Evolutionary conservation across 768 basidiomycete species (phyloP).

Genomic region (Leccinum barrowsii): DNA sequence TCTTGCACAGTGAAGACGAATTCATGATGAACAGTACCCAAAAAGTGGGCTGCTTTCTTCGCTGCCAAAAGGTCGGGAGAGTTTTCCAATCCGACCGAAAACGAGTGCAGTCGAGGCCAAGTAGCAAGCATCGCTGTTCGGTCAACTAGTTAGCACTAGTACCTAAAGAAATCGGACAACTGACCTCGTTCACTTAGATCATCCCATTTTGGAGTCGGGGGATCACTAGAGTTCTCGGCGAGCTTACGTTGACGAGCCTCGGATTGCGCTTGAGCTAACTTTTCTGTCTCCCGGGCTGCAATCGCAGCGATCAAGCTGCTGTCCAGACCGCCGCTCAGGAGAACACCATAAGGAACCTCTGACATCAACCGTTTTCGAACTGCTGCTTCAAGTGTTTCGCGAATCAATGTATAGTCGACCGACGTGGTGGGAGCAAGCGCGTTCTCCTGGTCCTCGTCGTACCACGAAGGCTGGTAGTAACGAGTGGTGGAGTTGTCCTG

Average conservation of each 20-base stretch:
- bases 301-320: conserved; percentile 95
- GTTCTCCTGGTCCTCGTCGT: conserved; percentile 68
- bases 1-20: conserved; percentile 98
- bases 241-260: conserved; percentile 62
- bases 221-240: conserved; percentile 51
- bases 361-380: conserved; percentile 98
- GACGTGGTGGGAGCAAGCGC: conserved; percentile 52
- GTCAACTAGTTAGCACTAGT: conserved; percentile 3
- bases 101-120: conserved; percentile 97
- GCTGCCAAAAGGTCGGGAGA: conserved; percentile 97
- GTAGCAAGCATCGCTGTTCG: conserved; percentile 64
- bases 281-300: conserved; percentile 93
- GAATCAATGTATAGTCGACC: conserved; percentile 64
- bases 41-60: conserved; percentile 85
- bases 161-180: not conserved
- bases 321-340: conserved; percentile 93
- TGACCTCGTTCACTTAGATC: conserved; percentile 54
- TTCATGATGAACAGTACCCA: conserved; percentile 96
- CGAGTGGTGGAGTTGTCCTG: conserved; percentile 69
- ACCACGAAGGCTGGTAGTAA: conserved; percentile 91
- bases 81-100: conserved; percentile 92
- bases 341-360: conserved; percentile 96
- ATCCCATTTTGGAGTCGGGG: conserved; percentile 48
- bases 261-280: conserved; percentile 74
- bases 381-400: conserved; percentile 84